These are phyloP conservation scores for Hymenochaete sp. DNA, from an alignment of 1,284 basidiomycete species.

Conservation along the genomic window DNA sequence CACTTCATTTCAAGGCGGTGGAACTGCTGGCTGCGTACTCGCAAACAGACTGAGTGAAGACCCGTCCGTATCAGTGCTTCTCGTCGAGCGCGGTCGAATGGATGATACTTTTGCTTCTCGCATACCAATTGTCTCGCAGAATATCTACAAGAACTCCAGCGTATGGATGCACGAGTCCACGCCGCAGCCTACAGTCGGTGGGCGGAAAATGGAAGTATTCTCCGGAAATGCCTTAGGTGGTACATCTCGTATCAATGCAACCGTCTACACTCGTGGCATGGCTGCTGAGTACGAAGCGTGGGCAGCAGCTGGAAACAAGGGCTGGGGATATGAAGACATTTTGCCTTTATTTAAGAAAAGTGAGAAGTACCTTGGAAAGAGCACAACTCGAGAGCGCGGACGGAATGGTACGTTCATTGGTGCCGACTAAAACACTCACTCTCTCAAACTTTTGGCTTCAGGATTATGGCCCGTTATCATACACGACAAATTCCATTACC, in stretches of 20 bases:
- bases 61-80: constrained; percentile 22
- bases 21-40: constrained; percentile 34
- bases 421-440: neutral
- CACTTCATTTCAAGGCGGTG: constrained; percentile 1
- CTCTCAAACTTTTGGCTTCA: constrained; percentile 21
- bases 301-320: constrained; percentile 27
- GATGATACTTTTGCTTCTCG: neutral
- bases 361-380: too few relatives aligned
- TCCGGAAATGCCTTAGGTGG: constrained; percentile 37
- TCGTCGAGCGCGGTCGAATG: constrained; percentile 20
- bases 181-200: neutral
- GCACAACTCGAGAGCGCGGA: too few relatives aligned
- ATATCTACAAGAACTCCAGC: neutral
- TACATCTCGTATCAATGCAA: constrained; percentile 34
- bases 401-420: constrained; percentile 17
- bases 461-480: constrained; percentile 21
- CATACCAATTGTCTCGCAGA: neutral
- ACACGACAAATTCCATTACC: constrained; percentile 8
- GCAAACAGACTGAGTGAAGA: constrained; percentile 34
- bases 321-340: constrained; percentile 32
- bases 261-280: constrained; percentile 31
- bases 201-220: constrained; percentile 25
- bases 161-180: too few relatives aligned
- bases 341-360: constrained; percentile 31
- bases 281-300: constrained; percentile 34